Conservation (phyloP, 352 stramenopile genomes). For the Hyaloperonospora arabidopsidis region DNA sequence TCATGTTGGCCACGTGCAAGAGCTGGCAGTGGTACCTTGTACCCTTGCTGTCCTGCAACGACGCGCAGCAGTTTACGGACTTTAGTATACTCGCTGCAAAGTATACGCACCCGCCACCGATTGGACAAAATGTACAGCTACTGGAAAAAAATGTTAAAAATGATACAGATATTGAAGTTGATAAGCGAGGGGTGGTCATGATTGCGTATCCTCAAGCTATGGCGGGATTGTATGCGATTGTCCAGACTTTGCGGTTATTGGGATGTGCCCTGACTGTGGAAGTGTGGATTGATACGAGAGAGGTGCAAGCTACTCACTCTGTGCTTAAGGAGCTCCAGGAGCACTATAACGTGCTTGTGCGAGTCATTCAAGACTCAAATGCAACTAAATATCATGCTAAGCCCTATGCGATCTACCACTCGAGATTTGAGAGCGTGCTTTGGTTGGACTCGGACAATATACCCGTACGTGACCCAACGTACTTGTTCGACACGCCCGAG, state of each 20-base stretch:
- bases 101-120: slow-evolving; percentile 35
- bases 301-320: slow-evolving; percentile 55
- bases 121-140: slow-evolving; percentile 2
- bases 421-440: slow-evolving; percentile 63
- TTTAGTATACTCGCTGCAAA: slow-evolving; percentile 47
- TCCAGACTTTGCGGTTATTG: slow-evolving; percentile 41
- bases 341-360: slow-evolving; percentile 48
- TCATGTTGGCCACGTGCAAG: slow-evolving; percentile 73
- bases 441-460: slow-evolving; percentile 83
- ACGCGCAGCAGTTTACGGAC: slow-evolving; percentile 55
- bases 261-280: slow-evolving; percentile 49
- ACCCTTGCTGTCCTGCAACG: slow-evolving; percentile 45
- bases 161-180: slow-evolving; percentile 1
- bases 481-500: slow-evolving; percentile 63
- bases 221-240: slow-evolving; percentile 61
- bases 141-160: slow-evolving; percentile 7
- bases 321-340: slow-evolving; percentile 45
- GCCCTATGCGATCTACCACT: slow-evolving; percentile 71
- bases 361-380: slow-evolving; percentile 48
- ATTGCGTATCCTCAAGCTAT: slow-evolving; percentile 64
- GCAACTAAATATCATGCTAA: slow-evolving; percentile 74
- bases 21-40: slow-evolving; percentile 57
- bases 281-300: slow-evolving; percentile 46
- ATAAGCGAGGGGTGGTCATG: slow-evolving; percentile 52
- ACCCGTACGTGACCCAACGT: slow-evolving; percentile 66